Conservation (phyloP, 2,329 filamentous ascomycete species). For the Ceratocystis diversiconidia region DNA sequence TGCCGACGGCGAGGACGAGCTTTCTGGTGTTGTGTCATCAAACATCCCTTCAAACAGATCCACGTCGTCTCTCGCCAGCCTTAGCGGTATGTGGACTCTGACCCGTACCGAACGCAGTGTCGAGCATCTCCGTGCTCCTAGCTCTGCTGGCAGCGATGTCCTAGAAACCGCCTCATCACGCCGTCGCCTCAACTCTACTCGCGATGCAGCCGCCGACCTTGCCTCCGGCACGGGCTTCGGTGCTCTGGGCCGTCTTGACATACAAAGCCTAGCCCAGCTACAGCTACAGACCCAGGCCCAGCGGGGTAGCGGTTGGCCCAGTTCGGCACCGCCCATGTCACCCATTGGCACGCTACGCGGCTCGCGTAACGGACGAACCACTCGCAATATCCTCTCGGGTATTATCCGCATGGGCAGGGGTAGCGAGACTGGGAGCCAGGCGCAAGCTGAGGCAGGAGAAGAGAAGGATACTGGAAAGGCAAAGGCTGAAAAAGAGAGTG, state of each 20-base stretch:
- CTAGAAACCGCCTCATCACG: slow-evolving; percentile 20
- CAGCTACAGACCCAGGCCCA: slow-evolving; percentile 13
- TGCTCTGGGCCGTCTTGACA: slow-evolving; percentile 16
- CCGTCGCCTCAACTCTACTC: slow-evolving; percentile 2
- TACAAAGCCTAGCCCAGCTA: slow-evolving; percentile 12
- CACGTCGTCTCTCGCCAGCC: slow-evolving; percentile 8
- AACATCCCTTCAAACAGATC: slow-evolving; percentile 21
- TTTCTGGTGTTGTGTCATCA: neutral
- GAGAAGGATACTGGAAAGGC: neutral
- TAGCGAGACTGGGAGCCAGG: slow-evolving; percentile 23
- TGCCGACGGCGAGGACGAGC: slow-evolving; percentile 25
- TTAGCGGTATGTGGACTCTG: slow-evolving; percentile 18
- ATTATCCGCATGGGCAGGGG: slow-evolving; percentile 33
- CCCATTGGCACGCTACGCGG: slow-evolving; percentile 23
- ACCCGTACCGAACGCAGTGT: slow-evolving; percentile 16
- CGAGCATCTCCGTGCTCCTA: slow-evolving; percentile 29
- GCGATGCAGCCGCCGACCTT: slow-evolving; percentile 4
- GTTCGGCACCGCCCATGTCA: slow-evolving; percentile 7
- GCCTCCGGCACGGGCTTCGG: slow-evolving; percentile 19
- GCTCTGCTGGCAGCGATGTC: slow-evolving; percentile 38
- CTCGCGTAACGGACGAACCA: slow-evolving; percentile 27
- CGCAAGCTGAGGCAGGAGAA: neutral
- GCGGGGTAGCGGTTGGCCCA: neutral
- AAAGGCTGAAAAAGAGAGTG: neutral
- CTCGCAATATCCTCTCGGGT: slow-evolving; percentile 31